These are phyloP conservation scores for Oryza longistaminata DNA, from an alignment of 176 grass and related monocot genomes.

Conservation along the genomic window DNA sequence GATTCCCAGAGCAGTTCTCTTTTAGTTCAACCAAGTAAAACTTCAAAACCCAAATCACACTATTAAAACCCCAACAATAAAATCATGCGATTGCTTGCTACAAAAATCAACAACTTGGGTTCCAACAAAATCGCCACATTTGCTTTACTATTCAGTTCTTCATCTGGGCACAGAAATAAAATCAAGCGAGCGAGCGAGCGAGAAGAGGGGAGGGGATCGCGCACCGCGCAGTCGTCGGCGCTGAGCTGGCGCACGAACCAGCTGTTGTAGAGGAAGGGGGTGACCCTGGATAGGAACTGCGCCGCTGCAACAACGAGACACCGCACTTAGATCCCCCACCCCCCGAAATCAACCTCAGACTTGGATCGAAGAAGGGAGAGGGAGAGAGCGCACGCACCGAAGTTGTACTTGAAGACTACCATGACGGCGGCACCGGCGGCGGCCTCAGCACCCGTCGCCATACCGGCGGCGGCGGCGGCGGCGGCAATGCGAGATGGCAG, in stretches of 20 bases:
- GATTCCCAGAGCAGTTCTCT: background rate
- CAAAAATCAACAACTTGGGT: background rate
- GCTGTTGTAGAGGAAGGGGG: slow-evolving; percentile 87
- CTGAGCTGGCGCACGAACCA: slow-evolving; percentile 94
- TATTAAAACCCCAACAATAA: background rate
- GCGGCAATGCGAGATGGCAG: background rate
- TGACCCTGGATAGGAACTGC: slow-evolving; percentile 79
- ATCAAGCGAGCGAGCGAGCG: background rate
- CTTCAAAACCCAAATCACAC: background rate
- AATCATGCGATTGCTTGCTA: background rate
- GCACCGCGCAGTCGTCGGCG: slow-evolving; percentile 71
- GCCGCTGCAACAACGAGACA: slow-evolving; percentile 58
- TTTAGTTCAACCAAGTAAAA: background rate
- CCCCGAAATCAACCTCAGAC: background rate
- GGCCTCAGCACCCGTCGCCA: background rate
- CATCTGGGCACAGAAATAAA: background rate
- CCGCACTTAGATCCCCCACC: background rate
- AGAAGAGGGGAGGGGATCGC: slow-evolving; percentile 3
- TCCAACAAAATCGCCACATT: background rate
- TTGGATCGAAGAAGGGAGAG: background rate
- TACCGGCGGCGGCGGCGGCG: no score
- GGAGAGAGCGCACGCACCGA: slow-evolving; percentile 44
- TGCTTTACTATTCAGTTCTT: background rate
- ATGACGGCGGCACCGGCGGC: slow-evolving; percentile 44
- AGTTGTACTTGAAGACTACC: slow-evolving; percentile 87